These are phyloP conservation scores for Acanthamoeba triangularis DNA, from an alignment of 208 protist genomes.

Conservation along the genomic window DNA sequence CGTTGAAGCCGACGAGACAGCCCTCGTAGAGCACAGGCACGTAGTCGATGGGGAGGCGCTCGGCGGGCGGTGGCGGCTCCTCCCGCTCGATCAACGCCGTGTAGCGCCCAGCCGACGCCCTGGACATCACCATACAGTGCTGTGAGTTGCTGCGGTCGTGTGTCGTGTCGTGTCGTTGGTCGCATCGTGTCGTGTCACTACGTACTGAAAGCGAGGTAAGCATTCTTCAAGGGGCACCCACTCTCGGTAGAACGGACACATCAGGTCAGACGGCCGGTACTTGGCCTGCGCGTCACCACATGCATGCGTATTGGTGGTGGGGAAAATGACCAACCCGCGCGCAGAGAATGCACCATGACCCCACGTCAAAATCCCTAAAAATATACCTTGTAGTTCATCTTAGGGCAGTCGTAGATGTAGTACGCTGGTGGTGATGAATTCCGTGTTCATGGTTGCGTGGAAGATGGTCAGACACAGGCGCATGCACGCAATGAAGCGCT, in stretches of 20 bases:
- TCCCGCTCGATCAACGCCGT: background rate
- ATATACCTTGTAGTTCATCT: constrained; percentile 90
- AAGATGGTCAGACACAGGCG: background rate
- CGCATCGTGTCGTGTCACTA: background rate
- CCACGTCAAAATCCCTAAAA: too few species aligned
- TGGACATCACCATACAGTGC: background rate
- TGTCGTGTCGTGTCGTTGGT: background rate
- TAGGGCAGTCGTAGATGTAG: constrained; percentile 89
- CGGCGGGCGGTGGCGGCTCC: background rate
- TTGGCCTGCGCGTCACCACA: constrained; percentile 39
- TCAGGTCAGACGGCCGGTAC: constrained; percentile 82
- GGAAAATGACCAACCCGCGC: too few species aligned
- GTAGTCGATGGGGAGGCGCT: background rate
- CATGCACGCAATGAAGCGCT: background rate
- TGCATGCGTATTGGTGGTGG: constrained; percentile 1
- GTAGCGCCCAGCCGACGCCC: background rate
- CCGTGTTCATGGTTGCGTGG: background rate
- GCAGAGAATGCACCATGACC: too few species aligned
- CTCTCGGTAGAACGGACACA: constrained; percentile 78
- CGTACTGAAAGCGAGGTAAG: background rate
- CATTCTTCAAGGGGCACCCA: constrained; percentile 79
- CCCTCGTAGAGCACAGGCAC: constrained; percentile 13
- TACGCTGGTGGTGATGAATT: constrained; percentile 77
- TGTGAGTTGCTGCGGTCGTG: background rate
- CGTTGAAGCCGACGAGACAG: constrained; percentile 47